Percentiles rank a stretch among this genome's conserved stretches.
phyloP scores from a whole-genome alignment of 208 protist genomes.

The Acanthamoeba sp. region DNA sequence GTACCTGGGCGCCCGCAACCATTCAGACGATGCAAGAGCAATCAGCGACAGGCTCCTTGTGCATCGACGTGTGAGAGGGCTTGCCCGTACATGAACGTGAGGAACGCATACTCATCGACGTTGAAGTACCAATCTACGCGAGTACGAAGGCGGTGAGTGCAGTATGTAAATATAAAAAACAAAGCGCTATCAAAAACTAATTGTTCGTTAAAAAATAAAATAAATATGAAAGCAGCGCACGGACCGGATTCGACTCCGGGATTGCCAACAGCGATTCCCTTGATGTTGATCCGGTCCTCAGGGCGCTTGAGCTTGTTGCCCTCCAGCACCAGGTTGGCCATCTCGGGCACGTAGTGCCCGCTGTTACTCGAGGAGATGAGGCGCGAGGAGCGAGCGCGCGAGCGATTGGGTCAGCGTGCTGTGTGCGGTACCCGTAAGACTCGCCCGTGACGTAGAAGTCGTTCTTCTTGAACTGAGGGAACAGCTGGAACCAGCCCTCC shows the following conservation, averaged over 20 bases:
- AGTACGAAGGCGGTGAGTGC: neutral
- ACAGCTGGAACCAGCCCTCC: slow-evolving; percentile 64
- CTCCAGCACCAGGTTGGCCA: slow-evolving; percentile 6
- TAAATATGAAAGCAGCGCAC: neutral
- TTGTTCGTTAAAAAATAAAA: too few species aligned
- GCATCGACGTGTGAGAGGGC: neutral
- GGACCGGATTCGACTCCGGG: neutral
- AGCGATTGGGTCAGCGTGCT: too few species aligned
- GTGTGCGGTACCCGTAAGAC: slow-evolving; percentile 78
- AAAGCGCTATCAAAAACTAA: too few species aligned
- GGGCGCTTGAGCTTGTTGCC: slow-evolving; percentile 22
- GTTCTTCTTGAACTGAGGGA: slow-evolving; percentile 78
- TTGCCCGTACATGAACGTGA: neutral
- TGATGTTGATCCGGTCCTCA: slow-evolving; percentile 16
- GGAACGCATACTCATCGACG: slow-evolving; percentile 18
- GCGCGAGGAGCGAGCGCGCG: too few species aligned
- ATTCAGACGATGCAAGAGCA: neutral
- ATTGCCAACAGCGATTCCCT: neutral
- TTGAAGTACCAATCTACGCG: slow-evolving; percentile 2
- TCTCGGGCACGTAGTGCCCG: slow-evolving; percentile 7
- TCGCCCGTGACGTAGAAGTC: slow-evolving; percentile 81
- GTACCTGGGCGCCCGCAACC: neutral
- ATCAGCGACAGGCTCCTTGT: neutral
- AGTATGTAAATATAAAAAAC: neutral
- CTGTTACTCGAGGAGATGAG: too few species aligned